Evolutionary conservation across 2,329 filamentous ascomycete species (phyloP), one percentile per base, ranked within the genome.

Genomic region (Penicillium occitanis): DNA sequence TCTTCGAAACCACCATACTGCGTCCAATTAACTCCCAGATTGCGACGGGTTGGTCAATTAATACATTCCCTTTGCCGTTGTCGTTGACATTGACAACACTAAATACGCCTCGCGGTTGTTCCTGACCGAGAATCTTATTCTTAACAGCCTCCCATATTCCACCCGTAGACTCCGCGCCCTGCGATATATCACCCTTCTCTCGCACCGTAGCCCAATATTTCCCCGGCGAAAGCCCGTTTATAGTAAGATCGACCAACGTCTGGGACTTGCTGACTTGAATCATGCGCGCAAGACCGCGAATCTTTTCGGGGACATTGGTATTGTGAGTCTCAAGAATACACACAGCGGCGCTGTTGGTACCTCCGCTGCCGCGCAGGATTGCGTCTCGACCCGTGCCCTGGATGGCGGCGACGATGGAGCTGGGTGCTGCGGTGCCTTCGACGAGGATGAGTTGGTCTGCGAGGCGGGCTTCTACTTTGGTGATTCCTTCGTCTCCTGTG

Each of bases 21-120:
- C 93, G 89, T 35, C 95, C 95, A 78, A 98, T 97, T 77, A 97
- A 86, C 80, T 99, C 94, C 95, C 94, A 98, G 62, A 98, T 90
- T 76, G 94, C 88, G 68, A 98, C 89, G 0, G 88, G 86, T 70
- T 87, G 89, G 75, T 96, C 92, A 69, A 97, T 75, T 77, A 98
- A 96, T 14, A 89, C 87, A 70, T 87, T 88, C 5, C 93, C 94
- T 35, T 89, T 85, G 11, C 95, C 93, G 73, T 90, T 86, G 73
- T 88, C 82, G 66, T 88, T 90, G 42, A 99, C 89, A 67, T 91
- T 83, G 13, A 99, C 83, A 1, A 85, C 87, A 3, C 93, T 93
- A 69, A 98, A 86, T 13, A 89, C 75, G 3, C 91, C 91, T 65
- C 86, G 84, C 60, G 83, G 80, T 73, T 75, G 78, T 7, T 63